Percentiles rank a stretch among this genome's conserved stretches.
Evolutionary conservation across 108 stramenopile genomes (phyloP).

Genomic region (Hondaea fermentalgiana): DNA sequence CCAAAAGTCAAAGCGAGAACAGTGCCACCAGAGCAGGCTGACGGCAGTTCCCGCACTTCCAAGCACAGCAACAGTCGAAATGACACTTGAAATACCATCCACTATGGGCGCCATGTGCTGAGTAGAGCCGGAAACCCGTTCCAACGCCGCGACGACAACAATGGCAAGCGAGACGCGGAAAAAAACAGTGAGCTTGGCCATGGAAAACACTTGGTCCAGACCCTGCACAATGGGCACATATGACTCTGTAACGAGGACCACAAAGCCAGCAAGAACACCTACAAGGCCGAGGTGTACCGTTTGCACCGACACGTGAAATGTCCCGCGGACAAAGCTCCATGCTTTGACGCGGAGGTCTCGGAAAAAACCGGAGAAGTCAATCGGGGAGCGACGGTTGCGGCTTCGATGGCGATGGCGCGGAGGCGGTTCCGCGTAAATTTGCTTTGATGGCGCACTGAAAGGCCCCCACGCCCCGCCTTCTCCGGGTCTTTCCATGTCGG

Average conservation of each 20-base stretch:
- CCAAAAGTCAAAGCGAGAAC: not conserved
- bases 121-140: not conserved
- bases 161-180: not conserved
- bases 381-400: not conserved
- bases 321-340: not conserved
- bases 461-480: not conserved
- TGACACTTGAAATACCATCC: not conserved
- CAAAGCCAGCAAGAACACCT: not conserved
- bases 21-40: not conserved
- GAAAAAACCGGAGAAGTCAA: not conserved
- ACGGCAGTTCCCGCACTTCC: not conserved
- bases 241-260: not conserved
- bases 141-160: not conserved
- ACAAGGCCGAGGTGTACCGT: not conserved
- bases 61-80: not conserved
- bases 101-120: not conserved
- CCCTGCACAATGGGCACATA: not conserved
- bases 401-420: not conserved
- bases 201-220: not conserved
- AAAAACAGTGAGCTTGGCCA: not conserved
- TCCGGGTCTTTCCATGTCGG: not conserved
- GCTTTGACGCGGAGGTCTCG: not conserved
- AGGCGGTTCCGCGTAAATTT: not conserved
- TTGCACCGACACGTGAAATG: not conserved
- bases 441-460: not conserved